These are phyloP conservation scores for Luvunga scandens DNA, from an alignment of 345 rosid genomes.

Conservation along the genomic window DNA sequence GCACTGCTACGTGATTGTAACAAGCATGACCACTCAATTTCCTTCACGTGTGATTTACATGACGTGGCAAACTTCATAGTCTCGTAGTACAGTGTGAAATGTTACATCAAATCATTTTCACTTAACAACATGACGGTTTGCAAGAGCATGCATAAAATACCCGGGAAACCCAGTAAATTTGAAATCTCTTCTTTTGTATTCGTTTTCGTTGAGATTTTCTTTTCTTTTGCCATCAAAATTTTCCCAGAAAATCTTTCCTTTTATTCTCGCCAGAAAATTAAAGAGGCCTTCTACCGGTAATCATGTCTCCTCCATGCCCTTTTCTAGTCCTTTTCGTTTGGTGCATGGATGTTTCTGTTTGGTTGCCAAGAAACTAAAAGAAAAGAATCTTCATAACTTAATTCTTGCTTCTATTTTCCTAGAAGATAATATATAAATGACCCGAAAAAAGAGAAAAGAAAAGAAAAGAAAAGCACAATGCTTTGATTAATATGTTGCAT, in stretches of 20 bases:
- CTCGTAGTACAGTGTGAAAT: neutral
- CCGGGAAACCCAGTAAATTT: neutral
- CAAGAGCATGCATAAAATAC: no score
- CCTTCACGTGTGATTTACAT: neutral
- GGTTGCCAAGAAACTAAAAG: neutral
- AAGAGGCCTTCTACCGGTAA: neutral
- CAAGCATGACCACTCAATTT: neutral
- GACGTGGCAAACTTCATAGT: neutral
- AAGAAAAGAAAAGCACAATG: no score
- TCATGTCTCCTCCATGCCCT: neutral
- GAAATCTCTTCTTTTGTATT: neutral
- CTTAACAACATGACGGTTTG: neutral
- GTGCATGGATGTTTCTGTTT: neutral
- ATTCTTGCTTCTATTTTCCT: neutral
- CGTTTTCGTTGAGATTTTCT: neutral
- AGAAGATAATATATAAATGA: neutral
- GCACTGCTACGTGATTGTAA: neutral
- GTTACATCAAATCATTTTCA: neutral
- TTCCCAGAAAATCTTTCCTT: neutral
- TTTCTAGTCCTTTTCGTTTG: neutral
- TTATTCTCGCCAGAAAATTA: neutral
- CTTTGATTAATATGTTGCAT: no score
- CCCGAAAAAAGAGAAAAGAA: neutral
- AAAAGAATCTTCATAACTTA: neutral
- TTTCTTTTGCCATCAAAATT: neutral